These are phyloP conservation scores for Erodium moschatum DNA, from an alignment of 441 rosid genomes.

Conservation along the genomic window DNA sequence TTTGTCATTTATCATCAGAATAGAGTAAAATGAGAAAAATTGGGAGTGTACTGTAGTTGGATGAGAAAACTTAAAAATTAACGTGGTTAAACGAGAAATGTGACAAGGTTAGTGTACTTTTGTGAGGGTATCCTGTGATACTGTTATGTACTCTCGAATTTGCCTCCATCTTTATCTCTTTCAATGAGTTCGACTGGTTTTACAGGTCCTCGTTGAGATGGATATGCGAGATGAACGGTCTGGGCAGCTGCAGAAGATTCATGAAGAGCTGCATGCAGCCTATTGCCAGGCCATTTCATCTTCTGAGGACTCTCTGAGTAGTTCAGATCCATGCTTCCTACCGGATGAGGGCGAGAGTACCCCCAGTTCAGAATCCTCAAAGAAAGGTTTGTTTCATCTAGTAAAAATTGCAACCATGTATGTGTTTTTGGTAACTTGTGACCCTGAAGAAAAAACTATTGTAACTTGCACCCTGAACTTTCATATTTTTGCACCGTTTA, in stretches of 20 bases:
- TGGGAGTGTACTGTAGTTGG: too few species aligned
- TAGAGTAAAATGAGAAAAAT: too few species aligned
- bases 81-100: too few species aligned
- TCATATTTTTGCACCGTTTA: too few species aligned
- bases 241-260: conserved; percentile 51
- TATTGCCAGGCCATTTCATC: conserved; percentile 49
- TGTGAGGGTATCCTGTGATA: neutral
- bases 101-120: too few species aligned
- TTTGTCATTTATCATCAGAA: too few species aligned
- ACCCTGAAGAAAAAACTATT: too few species aligned
- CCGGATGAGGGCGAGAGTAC: conserved; percentile 13
- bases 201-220: conserved; percentile 64
- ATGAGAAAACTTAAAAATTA: too few species aligned
- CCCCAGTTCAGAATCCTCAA: conserved; percentile 24
- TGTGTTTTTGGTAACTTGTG: too few species aligned
- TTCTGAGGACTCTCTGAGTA: conserved; percentile 20
- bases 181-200: conserved; percentile 17
- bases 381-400: conserved; percentile 36
- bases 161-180: conserved; percentile 6
- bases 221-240: conserved; percentile 59
- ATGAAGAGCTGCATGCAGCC: conserved; percentile 39
- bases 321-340: conserved; percentile 14
- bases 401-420: too few species aligned
- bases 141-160: neutral
- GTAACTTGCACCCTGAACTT: too few species aligned